Evolutionary conservation across 768 basidiomycete genomes (phyloP), one percentile per base, ranked within the genome.

Genomic region (Tricholoma hemisulphureum): DNA sequence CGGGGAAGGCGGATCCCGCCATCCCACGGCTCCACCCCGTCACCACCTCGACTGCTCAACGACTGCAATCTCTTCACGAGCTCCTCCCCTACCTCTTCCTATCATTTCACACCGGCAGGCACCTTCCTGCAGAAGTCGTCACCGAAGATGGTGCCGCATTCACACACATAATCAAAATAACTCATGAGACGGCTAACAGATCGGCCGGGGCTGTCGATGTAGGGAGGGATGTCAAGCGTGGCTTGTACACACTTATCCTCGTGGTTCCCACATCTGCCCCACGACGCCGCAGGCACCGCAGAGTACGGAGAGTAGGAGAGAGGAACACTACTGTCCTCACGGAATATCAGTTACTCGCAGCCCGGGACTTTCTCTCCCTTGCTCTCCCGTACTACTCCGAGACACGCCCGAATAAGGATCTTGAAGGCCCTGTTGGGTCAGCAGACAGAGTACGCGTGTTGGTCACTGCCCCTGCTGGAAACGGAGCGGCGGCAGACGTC

Each of bases 291-390:
- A 18, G 51, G 14, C 45, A 54, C 41, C 48, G 51, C 18, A 32
- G 58, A 51, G 28, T 21, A 13, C 23, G 14, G 46, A 41, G 55
- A 2, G 18, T 51, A 16, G 35, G 52, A 8, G 54, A 55, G 34
- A 46, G 57, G 14, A 63, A 52, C 54, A 59, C 37, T 18, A 61
- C 65, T 1, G 50, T 60, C 6, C 65, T 80, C 4, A 71, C 61
- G 21, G 63, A 67, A 57, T 41, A 62, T 0, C 76, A 81, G 58
- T 70, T 81, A 4, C 61, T 72, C 26, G 68, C 69, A 1, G 77
- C 74, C 7, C 71, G 80, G 23, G 80, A 81, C 59, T 80, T 80
- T 61, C 64, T 82, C 32, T 70, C 69, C 6, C 63, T 78, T 7
- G 72, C 73, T 16, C 59, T 81, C 41, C 79, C 79, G 2, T 68